Evolutionary conservation across 78 protist species (phyloP).

Genomic region (Creolimax fragrantissima): DNA sequence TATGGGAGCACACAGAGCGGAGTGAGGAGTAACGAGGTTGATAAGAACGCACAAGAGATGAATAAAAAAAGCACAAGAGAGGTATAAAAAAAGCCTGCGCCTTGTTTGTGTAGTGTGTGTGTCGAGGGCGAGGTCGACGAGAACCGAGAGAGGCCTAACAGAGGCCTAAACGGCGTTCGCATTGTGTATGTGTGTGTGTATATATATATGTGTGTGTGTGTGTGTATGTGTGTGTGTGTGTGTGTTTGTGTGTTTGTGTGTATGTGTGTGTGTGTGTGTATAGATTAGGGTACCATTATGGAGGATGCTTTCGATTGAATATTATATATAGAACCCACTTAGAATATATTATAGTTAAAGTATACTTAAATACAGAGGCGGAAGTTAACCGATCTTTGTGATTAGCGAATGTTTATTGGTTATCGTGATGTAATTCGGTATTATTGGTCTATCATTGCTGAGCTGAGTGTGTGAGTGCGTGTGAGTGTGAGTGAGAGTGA

Average conservation of each 20-base stretch:
- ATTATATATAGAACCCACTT: no score
- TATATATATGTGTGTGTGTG: neutral
- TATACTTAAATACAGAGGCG: neutral
- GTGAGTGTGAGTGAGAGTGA: neutral
- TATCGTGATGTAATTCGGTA: neutral
- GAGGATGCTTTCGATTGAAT: no score
- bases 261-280: neutral
- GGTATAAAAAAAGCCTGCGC: neutral
- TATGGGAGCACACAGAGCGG: neutral
- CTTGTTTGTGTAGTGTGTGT: neutral
- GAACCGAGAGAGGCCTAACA: no score
- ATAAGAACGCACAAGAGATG: neutral
- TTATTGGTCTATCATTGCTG: neutral
- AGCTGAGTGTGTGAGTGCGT: neutral
- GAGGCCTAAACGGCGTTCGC: no score
- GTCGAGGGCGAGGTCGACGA: no score
- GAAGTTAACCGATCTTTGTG: neutral
- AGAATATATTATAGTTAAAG: no score
- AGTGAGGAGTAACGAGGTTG: neutral
- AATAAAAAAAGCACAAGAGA: neutral
- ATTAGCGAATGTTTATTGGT: neutral
- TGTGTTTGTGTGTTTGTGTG: neutral
- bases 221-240: neutral
- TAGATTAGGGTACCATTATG: neutral
- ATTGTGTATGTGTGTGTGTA: neutral